Conservation (phyloP, 345 rosid species). For the Sapria himalayana region DNA sequence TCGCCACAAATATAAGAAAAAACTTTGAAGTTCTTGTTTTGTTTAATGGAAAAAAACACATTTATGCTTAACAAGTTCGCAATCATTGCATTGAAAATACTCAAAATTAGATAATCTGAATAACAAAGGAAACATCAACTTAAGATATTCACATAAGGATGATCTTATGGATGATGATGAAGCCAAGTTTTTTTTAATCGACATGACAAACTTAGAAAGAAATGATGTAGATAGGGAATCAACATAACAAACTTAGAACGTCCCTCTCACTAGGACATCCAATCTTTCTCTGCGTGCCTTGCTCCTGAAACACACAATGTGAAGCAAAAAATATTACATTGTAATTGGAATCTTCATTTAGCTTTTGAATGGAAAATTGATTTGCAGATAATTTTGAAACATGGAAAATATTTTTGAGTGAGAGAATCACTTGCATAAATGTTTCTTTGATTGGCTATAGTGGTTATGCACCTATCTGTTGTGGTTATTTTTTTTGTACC, state of each 20-base stretch:
- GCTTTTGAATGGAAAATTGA: neutral
- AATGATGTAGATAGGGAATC: neutral
- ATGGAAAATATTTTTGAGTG: neutral
- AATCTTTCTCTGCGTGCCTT: neutral
- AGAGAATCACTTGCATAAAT: neutral
- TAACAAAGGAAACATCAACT: too few relatives aligned
- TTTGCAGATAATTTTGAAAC: neutral
- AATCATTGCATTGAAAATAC: too few relatives aligned
- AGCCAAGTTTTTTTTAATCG: conserved; percentile 1
- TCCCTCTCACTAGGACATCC: neutral
- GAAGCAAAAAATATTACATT: neutral
- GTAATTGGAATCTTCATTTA: neutral
- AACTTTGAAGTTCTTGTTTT: too few relatives aligned
- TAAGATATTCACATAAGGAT: too few relatives aligned
- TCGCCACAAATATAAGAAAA: too few relatives aligned
- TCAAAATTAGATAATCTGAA: too few relatives aligned
- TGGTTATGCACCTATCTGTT: neutral
- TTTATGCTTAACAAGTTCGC: too few relatives aligned
- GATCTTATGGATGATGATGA: too few relatives aligned
- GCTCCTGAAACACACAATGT: neutral
- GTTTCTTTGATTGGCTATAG: neutral
- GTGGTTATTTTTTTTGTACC: neutral
- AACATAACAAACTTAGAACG: neutral
- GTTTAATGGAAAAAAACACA: too few relatives aligned
- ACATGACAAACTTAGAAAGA: neutral